Conservation (phyloP, 2,329 filamentous ascomycete species). For the Talaromyces sp. region DNA sequence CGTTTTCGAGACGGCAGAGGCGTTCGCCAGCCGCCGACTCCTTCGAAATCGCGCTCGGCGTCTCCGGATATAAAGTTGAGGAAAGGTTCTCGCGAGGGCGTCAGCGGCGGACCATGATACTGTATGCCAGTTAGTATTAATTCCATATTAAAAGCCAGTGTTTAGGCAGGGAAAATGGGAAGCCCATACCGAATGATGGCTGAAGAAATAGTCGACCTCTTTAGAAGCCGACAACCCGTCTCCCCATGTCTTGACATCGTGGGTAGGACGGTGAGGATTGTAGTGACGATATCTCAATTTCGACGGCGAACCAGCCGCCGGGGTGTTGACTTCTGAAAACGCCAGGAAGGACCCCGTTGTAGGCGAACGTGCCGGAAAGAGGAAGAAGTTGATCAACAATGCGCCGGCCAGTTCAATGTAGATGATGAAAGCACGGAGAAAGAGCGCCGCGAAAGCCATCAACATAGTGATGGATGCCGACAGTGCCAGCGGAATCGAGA, state of each 20-base stretch:
- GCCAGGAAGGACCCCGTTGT: slow-evolving; percentile 7
- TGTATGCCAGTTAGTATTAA: neutral
- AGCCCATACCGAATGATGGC: neutral
- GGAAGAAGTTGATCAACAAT: slow-evolving; percentile 38
- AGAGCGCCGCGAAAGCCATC: slow-evolving; percentile 57
- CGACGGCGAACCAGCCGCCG: neutral
- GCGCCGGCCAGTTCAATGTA: slow-evolving; percentile 60
- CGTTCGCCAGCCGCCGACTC: slow-evolving; percentile 37
- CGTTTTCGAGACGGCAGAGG: slow-evolving; percentile 18
- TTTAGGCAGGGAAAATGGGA: neutral
- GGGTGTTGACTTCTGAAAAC: slow-evolving; percentile 7
- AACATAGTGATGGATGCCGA: slow-evolving; percentile 60
- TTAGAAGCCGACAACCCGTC: neutral
- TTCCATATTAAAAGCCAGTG: neutral
- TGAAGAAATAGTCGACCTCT: neutral
- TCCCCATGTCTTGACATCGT: neutral
- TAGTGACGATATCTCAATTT: neutral
- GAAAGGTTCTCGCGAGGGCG: slow-evolving; percentile 16
- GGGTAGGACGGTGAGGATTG: neutral
- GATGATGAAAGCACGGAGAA: slow-evolving; percentile 56
- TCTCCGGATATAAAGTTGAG: slow-evolving; percentile 27
- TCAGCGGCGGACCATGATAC: neutral
- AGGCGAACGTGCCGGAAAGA: slow-evolving; percentile 7
- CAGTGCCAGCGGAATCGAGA: slow-evolving; percentile 59
- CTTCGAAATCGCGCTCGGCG: slow-evolving; percentile 39